Conservation (phyloP, 768 basidiomycete species). For the Psilocybe sp. region DNA sequence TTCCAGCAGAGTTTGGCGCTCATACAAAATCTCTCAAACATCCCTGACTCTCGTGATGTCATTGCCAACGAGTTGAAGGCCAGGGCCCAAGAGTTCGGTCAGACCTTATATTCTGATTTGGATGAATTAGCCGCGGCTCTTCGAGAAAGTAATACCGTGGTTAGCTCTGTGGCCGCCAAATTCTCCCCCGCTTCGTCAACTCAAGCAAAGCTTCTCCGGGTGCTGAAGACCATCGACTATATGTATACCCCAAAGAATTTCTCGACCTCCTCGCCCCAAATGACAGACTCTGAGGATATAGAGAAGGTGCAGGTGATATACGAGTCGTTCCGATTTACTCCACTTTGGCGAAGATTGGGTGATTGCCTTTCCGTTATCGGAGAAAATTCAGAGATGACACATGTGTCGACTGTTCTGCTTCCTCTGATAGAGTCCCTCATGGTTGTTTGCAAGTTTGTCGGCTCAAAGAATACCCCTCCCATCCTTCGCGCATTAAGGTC, state of each 20-base stretch:
- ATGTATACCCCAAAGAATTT: slow-evolving; percentile 71
- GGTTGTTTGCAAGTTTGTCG: slow-evolving; percentile 97
- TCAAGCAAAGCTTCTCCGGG: slow-evolving; percentile 94
- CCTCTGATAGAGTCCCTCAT: slow-evolving; percentile 96
- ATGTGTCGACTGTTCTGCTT: slow-evolving; percentile 88
- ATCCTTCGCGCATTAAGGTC: slow-evolving; percentile 54
- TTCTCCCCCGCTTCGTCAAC: slow-evolving; percentile 93
- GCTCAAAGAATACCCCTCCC: slow-evolving; percentile 52
- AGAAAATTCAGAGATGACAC: slow-evolving; percentile 74
- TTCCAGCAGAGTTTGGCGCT: slow-evolving; percentile 91
- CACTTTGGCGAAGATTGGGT: slow-evolving; percentile 87
- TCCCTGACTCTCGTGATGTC: slow-evolving; percentile 85
- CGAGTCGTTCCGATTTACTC: slow-evolving; percentile 85
- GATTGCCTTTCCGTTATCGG: slow-evolving; percentile 85
- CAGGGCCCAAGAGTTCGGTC: slow-evolving; percentile 88
- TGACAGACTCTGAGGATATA: slow-evolving; percentile 49
- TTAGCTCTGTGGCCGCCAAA: slow-evolving; percentile 74
- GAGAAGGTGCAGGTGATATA: slow-evolving; percentile 89
- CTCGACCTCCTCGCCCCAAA: slow-evolving; percentile 24
- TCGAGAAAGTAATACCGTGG: slow-evolving; percentile 51
- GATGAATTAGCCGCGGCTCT: slow-evolving; percentile 70
- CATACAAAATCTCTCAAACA: slow-evolving; percentile 88
- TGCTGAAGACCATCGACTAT: slow-evolving; percentile 97
- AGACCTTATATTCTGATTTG: slow-evolving; percentile 69
- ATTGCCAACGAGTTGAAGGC: slow-evolving; percentile 84